These are phyloP conservation scores for Cladorrhinum samala DNA, from an alignment of 495 filamentous ascomycete species.

Conservation along the genomic window DNA sequence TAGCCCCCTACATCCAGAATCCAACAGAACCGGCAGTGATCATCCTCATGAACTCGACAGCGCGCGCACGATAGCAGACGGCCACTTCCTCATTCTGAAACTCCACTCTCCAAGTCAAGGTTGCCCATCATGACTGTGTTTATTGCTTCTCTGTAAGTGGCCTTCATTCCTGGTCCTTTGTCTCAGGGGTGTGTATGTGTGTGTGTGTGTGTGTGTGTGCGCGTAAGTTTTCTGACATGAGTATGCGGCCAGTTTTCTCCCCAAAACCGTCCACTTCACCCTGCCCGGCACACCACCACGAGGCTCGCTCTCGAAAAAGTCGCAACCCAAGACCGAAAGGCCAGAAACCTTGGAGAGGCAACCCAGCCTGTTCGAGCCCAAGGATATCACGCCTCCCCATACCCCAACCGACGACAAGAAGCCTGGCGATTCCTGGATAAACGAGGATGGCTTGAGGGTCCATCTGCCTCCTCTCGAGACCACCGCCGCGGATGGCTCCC, in stretches of 20 bases:
- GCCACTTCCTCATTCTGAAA: neutral
- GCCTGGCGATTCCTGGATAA: constrained; percentile 53
- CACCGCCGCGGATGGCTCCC: constrained; percentile 27
- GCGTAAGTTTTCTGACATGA: neutral
- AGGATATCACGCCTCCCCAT: constrained; percentile 42
- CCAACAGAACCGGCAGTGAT: too few relatives aligned
- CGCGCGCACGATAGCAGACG: neutral
- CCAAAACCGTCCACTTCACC: constrained; percentile 79
- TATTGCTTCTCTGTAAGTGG: constrained; percentile 72
- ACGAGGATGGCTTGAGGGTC: constrained; percentile 44
- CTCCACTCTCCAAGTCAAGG: neutral
- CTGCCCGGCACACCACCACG: constrained; percentile 34
- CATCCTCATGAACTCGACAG: constrained; percentile 3
- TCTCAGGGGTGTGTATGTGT: too few relatives aligned
- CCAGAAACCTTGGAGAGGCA: constrained; percentile 29
- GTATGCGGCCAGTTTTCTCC: constrained; percentile 61
- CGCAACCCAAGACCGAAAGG: constrained; percentile 21
- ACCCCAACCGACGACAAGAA: constrained; percentile 57
- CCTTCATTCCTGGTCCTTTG: neutral
- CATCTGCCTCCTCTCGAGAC: constrained; percentile 30
- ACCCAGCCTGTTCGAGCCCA: constrained; percentile 40
- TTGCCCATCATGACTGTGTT: constrained; percentile 67
- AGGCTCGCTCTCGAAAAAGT: constrained; percentile 30
- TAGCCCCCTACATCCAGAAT: too few relatives aligned
- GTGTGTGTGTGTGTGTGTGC: too few relatives aligned